Base-by-base conservation (phyloP, 495 filamentous ascomycete genomes). In the Lepraria neglecta region DNA sequence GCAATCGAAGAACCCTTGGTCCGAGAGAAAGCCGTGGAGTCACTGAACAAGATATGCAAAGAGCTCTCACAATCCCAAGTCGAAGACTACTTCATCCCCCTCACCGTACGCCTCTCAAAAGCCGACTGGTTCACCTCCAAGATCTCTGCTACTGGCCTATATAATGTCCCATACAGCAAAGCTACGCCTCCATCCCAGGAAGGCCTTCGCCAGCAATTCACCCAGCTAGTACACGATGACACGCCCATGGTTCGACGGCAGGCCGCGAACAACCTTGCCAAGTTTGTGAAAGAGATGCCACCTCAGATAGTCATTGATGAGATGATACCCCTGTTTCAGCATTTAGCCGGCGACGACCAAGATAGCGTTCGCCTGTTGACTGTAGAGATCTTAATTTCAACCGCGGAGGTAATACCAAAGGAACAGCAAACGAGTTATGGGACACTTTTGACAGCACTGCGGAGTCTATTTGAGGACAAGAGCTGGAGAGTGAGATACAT, bases 61-160 rank as follows among this genome's bases (percentile, higher is more conserved):
- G 84, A 97, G 71, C 81, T 98, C 42, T 94, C 90, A 38, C 80
- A 90, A 67, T 80, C 89, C 68, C 94, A 98, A 76, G 84, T 97
- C 72, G 95, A 98, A 78, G 89, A 97, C 69, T 86, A 88, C 72
- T 97, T 96, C 77, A 90, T 97, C 68, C 94, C 95, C 31, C 87
- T 98, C 65, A 88, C 89, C 57, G 83, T 96, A 68, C 89, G 94
- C 66, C 87, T 98, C 57, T 95, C 94, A 59, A 97, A 97, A 82
- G 95, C 94, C 73, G 94, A 98, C 78, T 98, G 94, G 94, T 98
- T 98, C 71, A 98, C 94, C 33, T 97, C 95, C 62, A 98, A 97
- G 75, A 94, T 98, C 56, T 98, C 94, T 15, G 94, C 92, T 9
- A 95, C 94, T 64, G 94, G 92, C 51, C 87, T 98, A 45, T 97